Evolutionary conservation across 1,139 yeast species (phyloP).

Genomic region (Candida gigantensis): DNA sequence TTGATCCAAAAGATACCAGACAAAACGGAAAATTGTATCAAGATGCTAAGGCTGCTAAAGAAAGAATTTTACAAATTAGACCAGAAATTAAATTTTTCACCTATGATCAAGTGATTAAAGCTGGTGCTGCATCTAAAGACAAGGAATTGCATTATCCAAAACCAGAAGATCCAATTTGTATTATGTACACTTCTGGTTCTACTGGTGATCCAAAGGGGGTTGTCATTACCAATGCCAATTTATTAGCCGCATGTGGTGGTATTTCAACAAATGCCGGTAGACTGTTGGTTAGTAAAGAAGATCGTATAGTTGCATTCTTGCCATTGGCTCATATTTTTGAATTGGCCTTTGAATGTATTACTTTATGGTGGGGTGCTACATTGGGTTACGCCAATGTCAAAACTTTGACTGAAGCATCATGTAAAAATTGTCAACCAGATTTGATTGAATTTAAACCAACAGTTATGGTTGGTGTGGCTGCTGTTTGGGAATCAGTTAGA

Average conservation of each 20-base stretch:
- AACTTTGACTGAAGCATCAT: constrained; percentile 80
- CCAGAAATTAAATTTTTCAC: constrained; percentile 77
- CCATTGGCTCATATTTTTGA: constrained; percentile 98
- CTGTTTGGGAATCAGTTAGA: constrained; percentile 96
- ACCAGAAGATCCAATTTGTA: constrained; percentile 80
- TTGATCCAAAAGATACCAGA: constrained; percentile 66
- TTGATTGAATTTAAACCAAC: constrained; percentile 87
- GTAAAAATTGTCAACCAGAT: constrained; percentile 86
- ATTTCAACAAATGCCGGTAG: constrained; percentile 64
- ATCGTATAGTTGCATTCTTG: constrained; percentile 80
- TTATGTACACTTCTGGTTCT: constrained; percentile 98
- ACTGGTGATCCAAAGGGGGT: constrained; percentile 99
- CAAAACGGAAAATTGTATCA: constrained; percentile 56
- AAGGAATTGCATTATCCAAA: constrained; percentile 51
- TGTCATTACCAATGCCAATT: constrained; percentile 73
- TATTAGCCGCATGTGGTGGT: constrained; percentile 86
- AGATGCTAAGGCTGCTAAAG: constrained; percentile 58
- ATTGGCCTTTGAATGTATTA: constrained; percentile 76
- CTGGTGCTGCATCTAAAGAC: constrained; percentile 55
- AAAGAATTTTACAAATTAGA: constrained; percentile 58
- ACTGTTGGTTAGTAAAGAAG: constrained; percentile 51
- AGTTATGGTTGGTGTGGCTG: constrained; percentile 97
- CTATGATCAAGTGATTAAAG: constrained; percentile 61
- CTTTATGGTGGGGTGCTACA: constrained; percentile 87
- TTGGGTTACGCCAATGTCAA: constrained; percentile 93